Conservation (phyloP, 169 alveolate genomes). For the Plasmodium gonderi region DNA sequence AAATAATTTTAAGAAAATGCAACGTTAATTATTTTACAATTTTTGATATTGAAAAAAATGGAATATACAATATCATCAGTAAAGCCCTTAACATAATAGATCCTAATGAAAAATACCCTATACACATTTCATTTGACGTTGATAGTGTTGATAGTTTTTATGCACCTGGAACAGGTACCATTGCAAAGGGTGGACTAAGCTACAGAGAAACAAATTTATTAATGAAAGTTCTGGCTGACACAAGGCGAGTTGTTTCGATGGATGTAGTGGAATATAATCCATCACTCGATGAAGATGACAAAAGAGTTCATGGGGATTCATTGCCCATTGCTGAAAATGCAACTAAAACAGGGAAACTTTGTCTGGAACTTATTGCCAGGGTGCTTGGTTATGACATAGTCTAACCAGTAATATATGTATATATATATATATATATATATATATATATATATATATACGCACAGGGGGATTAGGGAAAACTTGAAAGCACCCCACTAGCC, state of each 20-base stretch:
- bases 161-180: conserved; percentile 82
- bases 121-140: conserved; percentile 74
- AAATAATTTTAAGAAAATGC: conserved; percentile 42
- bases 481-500: background rate
- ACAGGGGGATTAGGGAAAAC: background rate
- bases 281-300: conserved; percentile 26
- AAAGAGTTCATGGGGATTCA: conserved; percentile 44
- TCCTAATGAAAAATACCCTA: conserved; percentile 72
- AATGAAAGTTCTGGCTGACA: conserved; percentile 75
- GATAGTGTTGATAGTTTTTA: conserved; percentile 74
- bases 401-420: background rate
- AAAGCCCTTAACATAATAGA: conserved; percentile 71
- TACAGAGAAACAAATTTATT: conserved; percentile 74
- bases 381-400: conserved; percentile 42
- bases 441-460: background rate
- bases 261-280: conserved; percentile 66
- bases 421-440: background rate
- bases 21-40: conserved; percentile 74
- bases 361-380: conserved; percentile 66
- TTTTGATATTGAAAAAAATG: conserved; percentile 74
- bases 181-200: conserved; percentile 77
- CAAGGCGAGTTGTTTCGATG: conserved; percentile 65
- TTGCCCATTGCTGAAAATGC: conserved; percentile 43
- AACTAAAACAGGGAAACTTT: conserved; percentile 54
- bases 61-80: conserved; percentile 72